Evolutionary conservation across 164 flowering plant genomes (phyloP), one percentile per base, ranked within the genome.

Genomic region (Stephania japonica): DNA sequence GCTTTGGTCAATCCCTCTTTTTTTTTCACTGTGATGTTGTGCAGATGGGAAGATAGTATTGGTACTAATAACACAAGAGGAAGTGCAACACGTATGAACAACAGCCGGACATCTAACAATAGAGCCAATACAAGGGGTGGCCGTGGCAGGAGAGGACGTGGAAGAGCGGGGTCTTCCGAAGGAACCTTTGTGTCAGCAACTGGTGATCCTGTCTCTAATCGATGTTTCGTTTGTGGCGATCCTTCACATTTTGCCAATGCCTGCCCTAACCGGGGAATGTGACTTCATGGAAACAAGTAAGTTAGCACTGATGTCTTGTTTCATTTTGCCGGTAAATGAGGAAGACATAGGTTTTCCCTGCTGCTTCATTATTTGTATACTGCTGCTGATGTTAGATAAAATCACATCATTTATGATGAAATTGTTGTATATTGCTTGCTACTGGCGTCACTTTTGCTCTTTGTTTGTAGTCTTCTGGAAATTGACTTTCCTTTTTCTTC

Each of bases 241-340:
- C 97, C 99, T 19, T 89, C 91, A 4, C 99, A 95, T 76, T 88
- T 90, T 80, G 92, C 93, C 32, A 90, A 89, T 85, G 92, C 59
- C 47, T 95, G 99, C 73, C 99, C 98, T 6, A 87, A 77, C 67
- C 86, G 98, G 64, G 89, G 87, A 26, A 75, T 25, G 53, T 76
- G 70, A 75, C 18, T 16, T 21, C 23, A 56, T 2, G 5, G n/a
- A 56, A 18, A 14, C 23, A 56, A 56, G 63, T 56, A n/a, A 56
- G 63, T 6, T n/a, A n/a, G n/a, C n/a, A 56, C 7, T 56, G 63
- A 56, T 56, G 63, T 21, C 1, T 56, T 0, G 63, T 21, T 56
- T 56, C 63, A 6, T 8, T 44, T 44, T 56, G 4, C 63, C 63
- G 18, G 3, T n/a, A 56, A 21, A 7, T 14, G 7, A 7, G 63